A percentile compares a stretch with the other conserved stretches of the same genome.
Conservation (phyloP, 1,284 basidiomycete species). For the Irpex sp. region DNA sequence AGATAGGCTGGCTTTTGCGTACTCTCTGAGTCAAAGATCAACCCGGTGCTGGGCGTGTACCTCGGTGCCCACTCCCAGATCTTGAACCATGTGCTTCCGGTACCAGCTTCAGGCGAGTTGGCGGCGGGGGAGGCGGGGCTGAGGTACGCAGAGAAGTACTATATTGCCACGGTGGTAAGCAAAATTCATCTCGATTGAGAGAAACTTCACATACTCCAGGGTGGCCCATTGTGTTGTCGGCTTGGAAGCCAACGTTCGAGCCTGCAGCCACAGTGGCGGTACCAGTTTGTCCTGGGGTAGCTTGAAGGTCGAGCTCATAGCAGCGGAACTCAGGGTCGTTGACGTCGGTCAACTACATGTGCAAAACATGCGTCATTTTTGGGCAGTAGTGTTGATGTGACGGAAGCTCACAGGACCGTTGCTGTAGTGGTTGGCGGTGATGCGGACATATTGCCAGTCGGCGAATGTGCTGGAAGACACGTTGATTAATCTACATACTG, state of each 20-base stretch:
- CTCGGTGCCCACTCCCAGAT: conserved; percentile 38
- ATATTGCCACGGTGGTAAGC: not conserved
- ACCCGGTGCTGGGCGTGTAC: conserved; percentile 28
- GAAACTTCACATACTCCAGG: conserved; percentile 28
- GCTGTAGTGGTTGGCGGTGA: conserved; percentile 40
- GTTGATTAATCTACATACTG: not conserved
- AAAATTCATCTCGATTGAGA: not conserved
- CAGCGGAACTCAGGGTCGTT: conserved; percentile 41
- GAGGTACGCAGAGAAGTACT: conserved; percentile 42
- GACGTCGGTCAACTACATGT: conserved; percentile 37
- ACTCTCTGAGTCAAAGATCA: conserved; percentile 36
- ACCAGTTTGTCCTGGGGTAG: conserved; percentile 30
- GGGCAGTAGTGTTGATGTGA: not conserved
- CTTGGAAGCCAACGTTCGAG: conserved; percentile 27
- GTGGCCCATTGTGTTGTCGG: conserved; percentile 26
- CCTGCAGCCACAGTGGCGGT: conserved; percentile 38
- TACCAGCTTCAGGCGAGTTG: conserved; percentile 35
- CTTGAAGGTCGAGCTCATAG: conserved; percentile 37
- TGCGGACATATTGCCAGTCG: conserved; percentile 42
- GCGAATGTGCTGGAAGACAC: conserved; percentile 2
- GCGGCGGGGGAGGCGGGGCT: conserved; percentile 36
- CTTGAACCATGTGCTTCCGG: conserved; percentile 46
- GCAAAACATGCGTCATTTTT: not conserved
- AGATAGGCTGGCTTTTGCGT: conserved; percentile 7
- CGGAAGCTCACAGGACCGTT: conserved; percentile 33